These are phyloP conservation scores for Bruguiera hainesii DNA, from an alignment of 441 rosid species.

Conservation along the genomic window DNA sequence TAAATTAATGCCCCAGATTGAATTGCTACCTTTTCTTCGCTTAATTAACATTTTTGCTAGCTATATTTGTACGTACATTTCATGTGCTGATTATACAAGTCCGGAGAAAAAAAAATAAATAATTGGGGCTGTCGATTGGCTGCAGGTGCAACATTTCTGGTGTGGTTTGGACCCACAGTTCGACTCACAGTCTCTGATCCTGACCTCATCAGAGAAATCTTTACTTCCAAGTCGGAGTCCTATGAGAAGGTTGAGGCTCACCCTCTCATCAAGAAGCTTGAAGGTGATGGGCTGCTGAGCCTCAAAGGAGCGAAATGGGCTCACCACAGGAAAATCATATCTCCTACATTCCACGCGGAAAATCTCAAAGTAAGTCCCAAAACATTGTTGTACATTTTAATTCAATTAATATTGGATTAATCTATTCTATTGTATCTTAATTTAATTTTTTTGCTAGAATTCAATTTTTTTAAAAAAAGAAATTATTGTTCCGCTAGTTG, in stretches of 20 bases:
- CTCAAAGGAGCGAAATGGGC: slow-evolving; percentile 95
- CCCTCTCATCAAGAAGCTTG: slow-evolving; percentile 77
- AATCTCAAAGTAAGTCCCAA: slow-evolving; percentile 67
- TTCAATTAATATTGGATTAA: too few species aligned
- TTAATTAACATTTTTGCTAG: not conserved
- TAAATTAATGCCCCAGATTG: too few species aligned
- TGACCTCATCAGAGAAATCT: slow-evolving; percentile 79
- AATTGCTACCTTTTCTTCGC: not conserved
- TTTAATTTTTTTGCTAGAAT: too few species aligned
- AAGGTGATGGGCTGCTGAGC: slow-evolving; percentile 92
- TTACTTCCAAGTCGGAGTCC: slow-evolving; percentile 64
- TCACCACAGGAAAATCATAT: slow-evolving; percentile 82
- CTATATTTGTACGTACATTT: not conserved
- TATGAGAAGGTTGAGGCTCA: slow-evolving; percentile 90
- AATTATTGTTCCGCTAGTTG: slow-evolving; percentile 28
- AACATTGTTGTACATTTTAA: not conserved
- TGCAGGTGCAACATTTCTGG: slow-evolving; percentile 84
- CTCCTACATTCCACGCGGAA: slow-evolving; percentile 87
- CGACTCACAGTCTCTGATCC: slow-evolving; percentile 90
- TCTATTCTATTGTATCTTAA: not conserved
- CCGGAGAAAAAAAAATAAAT: not conserved
- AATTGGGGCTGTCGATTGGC: not conserved
- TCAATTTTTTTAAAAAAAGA: too few species aligned
- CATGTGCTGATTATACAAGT: too few species aligned
- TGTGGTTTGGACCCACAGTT: slow-evolving; percentile 96